Evolutionary conservation across 257 asterid species (phyloP), one percentile per base, ranked within the genome.

Genomic region (Gentiana dahurica): DNA sequence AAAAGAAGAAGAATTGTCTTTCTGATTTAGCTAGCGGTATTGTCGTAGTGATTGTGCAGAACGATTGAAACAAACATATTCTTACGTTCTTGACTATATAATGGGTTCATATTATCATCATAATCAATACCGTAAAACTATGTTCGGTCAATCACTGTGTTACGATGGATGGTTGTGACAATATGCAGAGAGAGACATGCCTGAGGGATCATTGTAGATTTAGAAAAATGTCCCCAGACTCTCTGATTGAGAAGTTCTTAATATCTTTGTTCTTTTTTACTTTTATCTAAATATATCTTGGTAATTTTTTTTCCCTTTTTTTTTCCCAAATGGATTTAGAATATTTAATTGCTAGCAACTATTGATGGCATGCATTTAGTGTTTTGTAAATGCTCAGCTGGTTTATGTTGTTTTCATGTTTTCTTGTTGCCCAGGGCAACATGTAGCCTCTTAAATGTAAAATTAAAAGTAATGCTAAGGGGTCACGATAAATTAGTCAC

Each of bases 351-450:
- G 51, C 62, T 68, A 71, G 73, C 64, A 49, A 71, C 67, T 77
- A 44, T 62, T 54, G 66, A 67, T 43, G 61, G 46, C 9, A 41
- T 41, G 46, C 5, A 24, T 68, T 62, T 58, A 46, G 13, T 50
- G 52, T 63, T 41, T 49, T 68, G 66, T 64, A 70, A 60, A 13
- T 76, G 72, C 75, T 80, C 86, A 77, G 74, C 63, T 48, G 63
- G 69, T 55, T 64, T 64, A 51, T 64, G 57, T 34, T 64, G 49
- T 34, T 55, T 55, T n/a, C 33, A 8, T 24, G 49, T 41, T 57
- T 8, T 34, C 38, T 36, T 4, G 10, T 36, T 54, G 58, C 58
- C 45, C 24, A 24, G 24, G 24, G 24, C 24, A 24, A 24, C 24
- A 24, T 24, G 24, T 24, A 24, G 24, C 24, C 24, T 24, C 24